Percentiles rank a stretch among this genome's conserved stretches.
These are phyloP conservation scores for Alisma plantagoaquatica DNA, from an alignment of 106 monocot genomes.

Conservation along the genomic window DNA sequence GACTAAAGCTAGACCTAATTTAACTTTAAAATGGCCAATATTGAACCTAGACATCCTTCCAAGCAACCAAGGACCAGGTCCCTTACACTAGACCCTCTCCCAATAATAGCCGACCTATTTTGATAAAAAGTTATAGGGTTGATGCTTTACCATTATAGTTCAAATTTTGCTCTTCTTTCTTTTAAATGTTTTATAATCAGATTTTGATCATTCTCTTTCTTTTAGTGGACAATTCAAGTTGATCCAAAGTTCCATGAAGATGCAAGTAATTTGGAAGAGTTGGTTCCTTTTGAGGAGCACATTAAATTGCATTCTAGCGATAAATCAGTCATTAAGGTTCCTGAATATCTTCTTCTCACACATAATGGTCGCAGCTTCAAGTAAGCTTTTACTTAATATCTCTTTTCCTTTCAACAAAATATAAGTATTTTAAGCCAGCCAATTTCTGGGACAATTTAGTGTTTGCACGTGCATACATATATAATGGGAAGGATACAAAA, in stretches of 20 bases:
- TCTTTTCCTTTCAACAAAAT: not conserved
- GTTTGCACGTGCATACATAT: too few species aligned
- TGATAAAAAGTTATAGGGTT: too few species aligned
- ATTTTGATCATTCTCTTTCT: not conserved
- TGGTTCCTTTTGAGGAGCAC: constrained; percentile 90
- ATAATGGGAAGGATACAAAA: too few species aligned
- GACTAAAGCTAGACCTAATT: too few species aligned
- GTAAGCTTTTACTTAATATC: constrained; percentile 27
- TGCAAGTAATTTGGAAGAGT: constrained; percentile 75
- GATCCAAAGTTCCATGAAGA: constrained; percentile 83
- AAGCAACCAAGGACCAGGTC: too few species aligned
- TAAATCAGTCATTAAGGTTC: constrained; percentile 38
- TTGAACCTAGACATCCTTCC: too few species aligned
- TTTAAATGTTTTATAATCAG: not conserved
- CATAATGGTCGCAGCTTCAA: constrained; percentile 92
- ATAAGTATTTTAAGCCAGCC: not conserved
- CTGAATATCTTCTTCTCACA: constrained; percentile 77
- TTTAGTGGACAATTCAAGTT: constrained; percentile 89
- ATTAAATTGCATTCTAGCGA: constrained; percentile 78
- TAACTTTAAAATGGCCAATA: too few species aligned
- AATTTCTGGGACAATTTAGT: too few species aligned
- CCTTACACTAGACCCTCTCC: too few species aligned
- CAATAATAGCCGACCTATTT: too few species aligned
- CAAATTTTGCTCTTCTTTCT: not conserved
- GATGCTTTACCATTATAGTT: not conserved